Evolutionary conservation across 805 yeast genomes (phyloP), one percentile per base, ranked within the genome.

Genomic region (Ogataea polymorpha): DNA sequence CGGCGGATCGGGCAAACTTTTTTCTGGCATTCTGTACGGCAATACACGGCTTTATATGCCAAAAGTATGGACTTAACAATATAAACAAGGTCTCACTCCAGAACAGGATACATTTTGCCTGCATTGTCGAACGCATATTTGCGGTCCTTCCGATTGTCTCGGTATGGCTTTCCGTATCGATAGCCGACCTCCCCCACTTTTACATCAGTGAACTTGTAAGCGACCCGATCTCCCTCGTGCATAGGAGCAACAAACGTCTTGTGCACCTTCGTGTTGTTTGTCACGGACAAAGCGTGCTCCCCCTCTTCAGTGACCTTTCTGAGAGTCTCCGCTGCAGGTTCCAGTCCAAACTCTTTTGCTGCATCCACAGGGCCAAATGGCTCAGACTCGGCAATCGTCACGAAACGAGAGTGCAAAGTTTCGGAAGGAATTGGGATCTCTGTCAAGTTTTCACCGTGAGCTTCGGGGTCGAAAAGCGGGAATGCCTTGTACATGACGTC

Each of bases 361-460:
- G 99, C 97, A 59, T 93, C 98, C 5, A 89, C 74, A 5, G 97
- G 96, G 6, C 96, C 96, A 61, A 91, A 90, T 8, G 96, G 96
- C 67, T 89, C 95, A 20, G 89, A 81, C 66, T 91, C 99, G 8
- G 96, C 91, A 61, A 91, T 82, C 10, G 95, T 84, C 59, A 87
- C 66, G 70, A 90, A 90, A 50, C 91, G 73, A 49, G 95, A 87
- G 49, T 79, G 80, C 48, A 82, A 70, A 2, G 96, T 85, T 65
- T 83, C 86, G 50, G 79, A 75, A 23, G 96, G 96, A 37, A 86
- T 80, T 24, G 96, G 96, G 70, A 90, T 86, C 70, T 91, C 96
- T n/a, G 96, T 85, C 58, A 89, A 71, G 59, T 88, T 86, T 58
- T 90, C 96, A 8, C 80, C 71, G 32, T 51, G 71, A 54, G 51